Percentiles rank a stretch among this genome's conserved stretches.
phyloP scores from a whole-genome alignment of 495 filamentous ascomycete species.

The Neurospora tetraspora region DNA sequence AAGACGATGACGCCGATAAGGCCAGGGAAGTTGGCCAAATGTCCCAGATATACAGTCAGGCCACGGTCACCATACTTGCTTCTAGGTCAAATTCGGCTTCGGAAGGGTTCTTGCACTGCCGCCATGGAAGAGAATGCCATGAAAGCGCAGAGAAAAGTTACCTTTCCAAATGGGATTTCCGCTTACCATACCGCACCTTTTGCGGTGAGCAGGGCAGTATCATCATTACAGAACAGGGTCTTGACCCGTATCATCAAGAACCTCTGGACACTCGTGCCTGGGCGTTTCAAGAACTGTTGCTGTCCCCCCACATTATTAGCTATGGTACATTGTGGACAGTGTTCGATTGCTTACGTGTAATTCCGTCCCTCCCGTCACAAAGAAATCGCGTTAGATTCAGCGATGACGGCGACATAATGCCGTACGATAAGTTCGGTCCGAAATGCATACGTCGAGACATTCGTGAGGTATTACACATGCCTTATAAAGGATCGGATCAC shows the following conservation, averaged over 20 bases:
- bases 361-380: background rate
- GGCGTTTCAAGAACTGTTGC: background rate
- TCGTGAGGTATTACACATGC: background rate
- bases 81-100: background rate
- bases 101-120: background rate
- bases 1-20: constrained; percentile 20
- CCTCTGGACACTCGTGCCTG: background rate
- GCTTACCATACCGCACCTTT: background rate
- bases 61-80: background rate
- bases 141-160: background rate
- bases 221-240: rapidly evolving
- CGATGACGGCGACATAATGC: background rate
- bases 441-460: background rate
- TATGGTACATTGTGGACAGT: background rate
- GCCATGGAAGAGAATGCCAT: background rate
- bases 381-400: background rate
- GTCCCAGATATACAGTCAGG: background rate
- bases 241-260: background rate
- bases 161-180: background rate
- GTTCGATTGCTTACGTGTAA: background rate
- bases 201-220: background rate
- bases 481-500: background rate
- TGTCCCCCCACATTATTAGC: background rate
- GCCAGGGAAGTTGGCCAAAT: background rate
- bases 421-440: background rate